Evolutionary conservation across 2,329 filamentous ascomycete species (phyloP).

Genomic region (Truncatella angustata): DNA sequence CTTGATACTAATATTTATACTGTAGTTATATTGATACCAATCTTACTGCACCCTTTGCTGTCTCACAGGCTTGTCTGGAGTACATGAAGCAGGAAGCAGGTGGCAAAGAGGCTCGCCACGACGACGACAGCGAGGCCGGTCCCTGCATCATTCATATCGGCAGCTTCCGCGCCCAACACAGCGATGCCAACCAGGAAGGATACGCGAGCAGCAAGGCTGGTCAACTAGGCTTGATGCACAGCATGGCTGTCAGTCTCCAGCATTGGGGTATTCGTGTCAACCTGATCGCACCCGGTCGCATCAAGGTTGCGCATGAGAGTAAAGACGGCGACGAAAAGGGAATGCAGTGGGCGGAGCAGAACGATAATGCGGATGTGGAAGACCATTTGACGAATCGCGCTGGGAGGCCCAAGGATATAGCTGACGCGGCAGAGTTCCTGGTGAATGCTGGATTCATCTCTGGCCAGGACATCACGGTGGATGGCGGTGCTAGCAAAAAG

Average conservation of each 20-base stretch:
- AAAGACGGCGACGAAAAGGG: constrained; percentile 41
- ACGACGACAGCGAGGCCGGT: constrained; percentile 28
- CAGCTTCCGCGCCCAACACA: constrained; percentile 43
- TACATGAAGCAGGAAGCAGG: constrained; percentile 34
- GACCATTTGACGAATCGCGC: constrained; percentile 42
- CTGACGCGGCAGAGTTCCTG: constrained; percentile 39
- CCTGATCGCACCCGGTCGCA: constrained; percentile 42
- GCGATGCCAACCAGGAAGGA: constrained; percentile 46
- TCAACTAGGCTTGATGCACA: constrained; percentile 32
- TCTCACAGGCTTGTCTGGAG: constrained; percentile 44
- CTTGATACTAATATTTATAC: neutral
- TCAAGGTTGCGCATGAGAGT: constrained; percentile 46
- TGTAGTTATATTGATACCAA: constrained; percentile 40
- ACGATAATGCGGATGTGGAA: constrained; percentile 36
- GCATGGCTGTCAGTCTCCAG: constrained; percentile 32
- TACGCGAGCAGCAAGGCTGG: constrained; percentile 42
- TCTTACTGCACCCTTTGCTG: constrained; percentile 42
- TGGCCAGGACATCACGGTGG: constrained; percentile 25
- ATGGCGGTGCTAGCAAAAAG: constrained; percentile 25
- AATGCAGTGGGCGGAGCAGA: constrained; percentile 29
- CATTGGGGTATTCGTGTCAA: constrained; percentile 33
- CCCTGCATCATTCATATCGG: constrained; percentile 45
- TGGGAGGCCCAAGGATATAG: constrained; percentile 42
- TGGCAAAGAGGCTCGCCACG: constrained; percentile 1
- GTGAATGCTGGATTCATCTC: constrained; percentile 27